Conservation (phyloP, 768 basidiomycete genomes). For the Mycena filopes region DNA sequence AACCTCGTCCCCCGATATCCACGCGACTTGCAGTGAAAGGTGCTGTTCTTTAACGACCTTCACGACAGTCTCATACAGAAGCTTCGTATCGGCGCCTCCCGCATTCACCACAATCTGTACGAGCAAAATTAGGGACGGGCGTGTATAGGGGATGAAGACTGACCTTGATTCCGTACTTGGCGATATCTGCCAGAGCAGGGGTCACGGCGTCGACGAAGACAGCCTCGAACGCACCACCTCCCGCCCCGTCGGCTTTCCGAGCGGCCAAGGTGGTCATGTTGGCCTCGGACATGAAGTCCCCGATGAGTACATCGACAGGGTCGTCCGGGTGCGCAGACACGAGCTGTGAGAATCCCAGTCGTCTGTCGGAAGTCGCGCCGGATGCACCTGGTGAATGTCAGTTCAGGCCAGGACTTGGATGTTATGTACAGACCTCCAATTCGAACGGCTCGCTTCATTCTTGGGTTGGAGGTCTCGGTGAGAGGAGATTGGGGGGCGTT, state of each 20-base stretch:
- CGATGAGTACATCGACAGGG: constrained; percentile 32
- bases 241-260: constrained; percentile 8
- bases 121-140: background rate
- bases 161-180: constrained; percentile 31
- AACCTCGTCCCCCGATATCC: constrained; percentile 33
- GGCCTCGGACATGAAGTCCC: constrained; percentile 32
- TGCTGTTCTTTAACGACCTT: constrained; percentile 21
- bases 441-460: constrained; percentile 31
- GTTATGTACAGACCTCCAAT: constrained; percentile 23
- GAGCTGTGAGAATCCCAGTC: constrained; percentile 24
- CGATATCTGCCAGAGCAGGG: constrained; percentile 23
- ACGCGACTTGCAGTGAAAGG: constrained; percentile 25
- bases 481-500: too few relatives aligned
- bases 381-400: constrained; percentile 21
- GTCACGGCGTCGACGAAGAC: constrained; percentile 24
- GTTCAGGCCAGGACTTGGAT: background rate
- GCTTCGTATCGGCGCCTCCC: constrained; percentile 28
- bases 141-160: background rate
- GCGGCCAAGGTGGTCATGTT: constrained; percentile 29
- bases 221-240: constrained; percentile 19
- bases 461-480: background rate
- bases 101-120: constrained; percentile 31
- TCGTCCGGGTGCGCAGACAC: constrained; percentile 24
- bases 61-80: constrained; percentile 16
- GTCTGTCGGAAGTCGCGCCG: constrained; percentile 23